phyloP scores from a whole-genome alignment of 495 filamentous ascomycete species.

The Xylaria telfairii region DNA sequence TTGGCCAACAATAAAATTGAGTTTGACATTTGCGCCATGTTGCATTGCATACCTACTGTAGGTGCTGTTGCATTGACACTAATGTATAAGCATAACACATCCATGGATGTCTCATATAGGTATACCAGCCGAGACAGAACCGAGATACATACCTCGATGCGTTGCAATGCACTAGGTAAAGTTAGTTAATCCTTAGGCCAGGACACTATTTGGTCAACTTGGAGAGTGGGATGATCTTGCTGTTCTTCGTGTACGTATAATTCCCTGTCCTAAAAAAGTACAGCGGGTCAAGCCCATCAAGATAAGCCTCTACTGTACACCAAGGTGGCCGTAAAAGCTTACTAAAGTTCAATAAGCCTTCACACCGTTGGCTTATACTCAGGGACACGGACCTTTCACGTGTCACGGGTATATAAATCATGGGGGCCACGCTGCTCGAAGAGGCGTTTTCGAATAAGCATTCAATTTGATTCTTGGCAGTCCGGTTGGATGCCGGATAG shows the following conservation, averaged over 20 bases:
- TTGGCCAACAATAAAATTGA: neutral
- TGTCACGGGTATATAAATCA: neutral
- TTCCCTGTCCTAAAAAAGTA: neutral
- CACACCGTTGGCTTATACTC: neutral
- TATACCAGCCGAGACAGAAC: neutral
- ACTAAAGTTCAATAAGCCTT: neutral
- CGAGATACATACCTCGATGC: neutral
- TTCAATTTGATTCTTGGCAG: neutral
- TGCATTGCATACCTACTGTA: slow-evolving; percentile 11
- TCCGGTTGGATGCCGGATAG: neutral
- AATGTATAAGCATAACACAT: neutral
- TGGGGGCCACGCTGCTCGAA: neutral
- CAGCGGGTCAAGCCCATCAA: neutral
- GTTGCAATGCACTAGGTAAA: neutral
- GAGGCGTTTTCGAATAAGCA: neutral
- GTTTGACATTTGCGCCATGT: neutral
- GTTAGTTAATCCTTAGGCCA: neutral
- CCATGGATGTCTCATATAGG: neutral
- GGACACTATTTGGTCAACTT: neutral
- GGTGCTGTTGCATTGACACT: neutral
- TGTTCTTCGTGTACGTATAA: neutral
- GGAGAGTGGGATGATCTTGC: neutral
- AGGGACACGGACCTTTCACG: neutral
- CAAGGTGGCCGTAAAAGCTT: neutral
- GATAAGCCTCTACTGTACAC: neutral